phyloP scores from a whole-genome alignment of 495 filamentous ascomycete species.

The Sporormia fimetaria region DNA sequence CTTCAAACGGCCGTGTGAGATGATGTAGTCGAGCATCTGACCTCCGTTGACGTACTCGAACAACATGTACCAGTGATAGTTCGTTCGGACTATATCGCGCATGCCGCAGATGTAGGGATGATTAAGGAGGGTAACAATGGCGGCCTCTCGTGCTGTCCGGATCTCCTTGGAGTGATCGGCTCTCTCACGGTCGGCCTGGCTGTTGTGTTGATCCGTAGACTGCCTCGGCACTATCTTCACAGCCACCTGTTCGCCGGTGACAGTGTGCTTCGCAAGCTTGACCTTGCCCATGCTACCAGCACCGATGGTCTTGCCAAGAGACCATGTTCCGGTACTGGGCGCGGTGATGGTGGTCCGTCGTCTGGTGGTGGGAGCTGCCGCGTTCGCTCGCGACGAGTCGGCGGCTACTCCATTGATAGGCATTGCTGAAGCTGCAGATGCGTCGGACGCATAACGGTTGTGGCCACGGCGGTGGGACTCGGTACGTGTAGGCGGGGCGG shows the following conservation, averaged over 20 bases:
- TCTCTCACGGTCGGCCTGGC: constrained; percentile 65
- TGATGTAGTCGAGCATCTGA: constrained; percentile 99
- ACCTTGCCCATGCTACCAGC: constrained; percentile 99
- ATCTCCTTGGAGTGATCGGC: constrained; percentile 95
- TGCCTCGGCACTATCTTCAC: constrained; percentile 96
- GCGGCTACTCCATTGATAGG: constrained; percentile 38
- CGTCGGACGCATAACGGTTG: constrained; percentile 37
- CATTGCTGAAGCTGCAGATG: constrained; percentile 41
- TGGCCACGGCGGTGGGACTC: constrained; percentile 41
- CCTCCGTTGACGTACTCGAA: constrained; percentile 99
- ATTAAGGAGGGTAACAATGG: constrained; percentile 88
- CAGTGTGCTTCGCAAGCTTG: constrained; percentile 73
- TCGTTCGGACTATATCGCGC: constrained; percentile 86
- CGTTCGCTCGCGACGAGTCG: constrained; percentile 35
- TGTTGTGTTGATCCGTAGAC: constrained; percentile 75
- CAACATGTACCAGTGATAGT: constrained; percentile 99
- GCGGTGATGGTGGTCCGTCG: constrained; percentile 73
- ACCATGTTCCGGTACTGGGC: constrained; percentile 76
- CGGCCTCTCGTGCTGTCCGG: constrained; percentile 87
- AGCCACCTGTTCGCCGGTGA: constrained; percentile 70
- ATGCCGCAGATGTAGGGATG: constrained; percentile 97
- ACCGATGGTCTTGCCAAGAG: constrained; percentile 92
- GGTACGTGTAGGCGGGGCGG: constrained; percentile 40
- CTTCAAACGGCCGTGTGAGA: constrained; percentile 92
- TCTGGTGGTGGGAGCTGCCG: constrained; percentile 35